Conservation (phyloP, 1,284 basidiomycete species). For the Sphagnurus paluster region DNA sequence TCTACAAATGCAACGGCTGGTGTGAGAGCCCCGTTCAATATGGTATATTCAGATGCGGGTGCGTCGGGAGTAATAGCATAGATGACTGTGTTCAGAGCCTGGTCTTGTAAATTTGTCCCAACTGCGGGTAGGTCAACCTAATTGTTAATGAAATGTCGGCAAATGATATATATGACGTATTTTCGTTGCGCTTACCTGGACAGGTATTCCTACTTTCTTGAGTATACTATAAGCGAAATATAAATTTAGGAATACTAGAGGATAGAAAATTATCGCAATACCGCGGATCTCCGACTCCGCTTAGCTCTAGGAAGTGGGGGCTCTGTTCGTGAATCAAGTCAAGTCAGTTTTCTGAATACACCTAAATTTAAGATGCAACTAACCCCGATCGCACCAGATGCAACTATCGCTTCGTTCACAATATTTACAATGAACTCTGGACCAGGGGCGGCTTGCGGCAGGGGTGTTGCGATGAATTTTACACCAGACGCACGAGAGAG, state of each 20-base stretch:
- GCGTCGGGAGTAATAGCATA: neutral
- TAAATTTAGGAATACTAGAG: neutral
- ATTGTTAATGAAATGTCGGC: too few species aligned
- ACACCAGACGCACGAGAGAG: conserved; percentile 14
- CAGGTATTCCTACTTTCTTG: conserved; percentile 4
- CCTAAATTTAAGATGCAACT: neutral
- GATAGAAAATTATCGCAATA: neutral
- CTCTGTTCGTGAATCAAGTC: conserved; percentile 12
- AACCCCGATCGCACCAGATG: conserved; percentile 17
- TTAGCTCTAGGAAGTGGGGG: conserved; percentile 19
- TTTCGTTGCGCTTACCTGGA: conserved; percentile 4
- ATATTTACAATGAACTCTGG: conserved; percentile 4
- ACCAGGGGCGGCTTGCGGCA: neutral
- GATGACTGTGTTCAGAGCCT: conserved; percentile 5
- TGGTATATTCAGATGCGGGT: conserved; percentile 1
- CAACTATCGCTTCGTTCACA: conserved; percentile 9
- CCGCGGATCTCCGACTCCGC: conserved; percentile 18
- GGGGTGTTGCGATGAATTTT: conserved; percentile 10
- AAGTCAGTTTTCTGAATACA: neutral
- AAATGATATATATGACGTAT: neutral
- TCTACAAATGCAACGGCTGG: conserved; percentile 12
- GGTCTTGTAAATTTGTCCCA: conserved; percentile 19
- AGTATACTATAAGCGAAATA: conserved; percentile 10
- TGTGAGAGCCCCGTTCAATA: conserved; percentile 6
- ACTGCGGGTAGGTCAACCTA: conserved; percentile 18